Evolutionary conservation across 1,284 basidiomycete species (phyloP), one percentile per base, ranked within the genome.

Genomic region (Filobasidium uniguttulatum): DNA sequence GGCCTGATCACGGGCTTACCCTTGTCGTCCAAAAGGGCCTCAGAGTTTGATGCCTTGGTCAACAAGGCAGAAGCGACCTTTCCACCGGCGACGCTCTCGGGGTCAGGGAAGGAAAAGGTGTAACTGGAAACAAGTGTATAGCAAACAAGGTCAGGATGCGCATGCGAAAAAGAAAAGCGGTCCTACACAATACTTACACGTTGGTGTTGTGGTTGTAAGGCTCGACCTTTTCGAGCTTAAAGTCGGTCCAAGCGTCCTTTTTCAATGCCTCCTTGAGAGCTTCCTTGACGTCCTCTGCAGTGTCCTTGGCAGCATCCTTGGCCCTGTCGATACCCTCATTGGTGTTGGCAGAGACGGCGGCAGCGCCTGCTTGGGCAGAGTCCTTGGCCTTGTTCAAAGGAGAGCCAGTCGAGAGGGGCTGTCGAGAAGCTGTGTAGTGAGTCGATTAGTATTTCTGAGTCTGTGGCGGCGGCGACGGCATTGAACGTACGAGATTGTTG

Each of bases 131-230:
- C 22, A 25, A 23, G 7, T 3, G 41, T 3, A 28, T 3, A 22
- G 6, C 4, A 19, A 17, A 14, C 20, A 10, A 48, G n/a, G 12
- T 30, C 33, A 44, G 36, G 17, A 37, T 15, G 28, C 10, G 46
- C 49, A 48, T 23, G 44, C 34, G 40, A 44, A 41, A 28, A 26
- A 41, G 19, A 26, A 2, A 29, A 3, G 26, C 36, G 45, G 36
- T 15, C 34, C 22, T 6, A 31, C 22, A 28, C 23, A 20, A 14
- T 19, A 66, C 73, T 54, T 57, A 83, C 75, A 77, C 77, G 30
- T 83, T 73, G 5, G 85, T 81, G 71, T 93, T 89, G 75, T 93
- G 83, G 76, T 93, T 98, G 76, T 96, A 96, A 2, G 81, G 80
- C 59, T 81, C 76, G 59, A 96, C 73, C 63, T 81, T 78, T 70